Evolutionary conservation across 352 stramenopile species (phyloP).

Genomic region (Pythium rhizo-oryzae): DNA sequence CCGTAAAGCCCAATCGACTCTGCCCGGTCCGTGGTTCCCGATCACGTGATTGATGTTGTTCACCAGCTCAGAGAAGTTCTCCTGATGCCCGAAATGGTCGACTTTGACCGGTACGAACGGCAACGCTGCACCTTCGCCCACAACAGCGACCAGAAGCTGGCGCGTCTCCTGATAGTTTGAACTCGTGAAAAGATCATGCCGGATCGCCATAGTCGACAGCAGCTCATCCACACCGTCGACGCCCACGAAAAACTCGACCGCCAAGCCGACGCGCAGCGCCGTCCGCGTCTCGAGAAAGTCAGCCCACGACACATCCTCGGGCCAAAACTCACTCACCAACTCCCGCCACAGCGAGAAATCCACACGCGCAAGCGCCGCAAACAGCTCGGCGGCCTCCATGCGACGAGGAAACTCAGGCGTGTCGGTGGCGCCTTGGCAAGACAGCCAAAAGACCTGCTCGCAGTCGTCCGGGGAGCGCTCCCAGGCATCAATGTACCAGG

Average conservation of each 20-base stretch:
- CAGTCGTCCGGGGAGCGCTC: neutral
- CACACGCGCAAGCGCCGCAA: neutral
- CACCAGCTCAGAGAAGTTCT: neutral
- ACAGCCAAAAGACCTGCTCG: conserved; percentile 3
- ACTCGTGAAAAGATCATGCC: neutral
- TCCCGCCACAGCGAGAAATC: conserved; percentile 3
- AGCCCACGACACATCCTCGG: neutral
- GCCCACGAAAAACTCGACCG: neutral
- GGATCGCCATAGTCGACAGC: neutral
- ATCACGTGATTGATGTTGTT: too few relatives aligned
- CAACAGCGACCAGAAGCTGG: neutral
- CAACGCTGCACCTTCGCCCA: neutral
- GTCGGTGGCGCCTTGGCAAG: neutral
- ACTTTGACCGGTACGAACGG: neutral
- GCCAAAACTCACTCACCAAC: neutral
- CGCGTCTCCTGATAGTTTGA: neutral
- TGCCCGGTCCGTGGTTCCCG: too few relatives aligned
- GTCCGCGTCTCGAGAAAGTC: neutral
- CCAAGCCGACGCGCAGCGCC: neutral
- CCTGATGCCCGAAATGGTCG: neutral
- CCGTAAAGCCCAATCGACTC: too few relatives aligned
- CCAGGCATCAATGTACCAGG: neutral
- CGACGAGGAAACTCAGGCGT: too few relatives aligned
- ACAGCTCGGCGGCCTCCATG: conserved; percentile 10
- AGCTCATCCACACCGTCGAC: neutral